Evolutionary conservation across 2,329 filamentous ascomycete species (phyloP).

Genomic region (Didymella glomerata): DNA sequence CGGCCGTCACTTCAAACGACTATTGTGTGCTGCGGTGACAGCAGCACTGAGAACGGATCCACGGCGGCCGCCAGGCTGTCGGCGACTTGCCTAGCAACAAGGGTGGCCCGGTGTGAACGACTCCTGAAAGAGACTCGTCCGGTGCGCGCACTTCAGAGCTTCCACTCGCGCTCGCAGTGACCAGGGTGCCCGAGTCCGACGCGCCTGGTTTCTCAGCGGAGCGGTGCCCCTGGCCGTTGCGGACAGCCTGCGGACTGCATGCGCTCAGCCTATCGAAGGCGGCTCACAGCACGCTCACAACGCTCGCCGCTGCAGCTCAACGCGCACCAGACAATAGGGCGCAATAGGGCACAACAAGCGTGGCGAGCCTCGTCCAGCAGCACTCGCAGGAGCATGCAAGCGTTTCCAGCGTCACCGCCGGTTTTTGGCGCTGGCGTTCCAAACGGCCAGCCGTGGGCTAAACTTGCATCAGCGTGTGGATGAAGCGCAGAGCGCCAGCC

Average conservation of each 20-base stretch:
- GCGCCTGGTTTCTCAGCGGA: constrained; percentile 15
- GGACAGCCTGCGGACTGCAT: constrained; percentile 13
- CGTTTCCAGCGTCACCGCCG: constrained; percentile 29
- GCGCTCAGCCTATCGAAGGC: constrained; percentile 10
- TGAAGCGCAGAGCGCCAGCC: constrained; percentile 19
- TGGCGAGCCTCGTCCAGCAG: constrained; percentile 24
- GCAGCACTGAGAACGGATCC: constrained; percentile 6
- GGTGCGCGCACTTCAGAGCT: constrained; percentile 27
- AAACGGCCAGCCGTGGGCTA: constrained; percentile 34
- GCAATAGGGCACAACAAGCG: constrained; percentile 13
- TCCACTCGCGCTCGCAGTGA: constrained; percentile 12
- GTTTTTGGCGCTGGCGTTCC: constrained; percentile 31
- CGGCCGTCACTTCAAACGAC: constrained; percentile 30
- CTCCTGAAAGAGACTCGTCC: constrained; percentile 30
- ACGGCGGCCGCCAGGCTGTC: constrained; percentile 25
- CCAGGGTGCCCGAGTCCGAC: constrained; percentile 21
- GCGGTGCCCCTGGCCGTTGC: constrained; percentile 17
- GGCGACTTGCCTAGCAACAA: constrained; percentile 32
- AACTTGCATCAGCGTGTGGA: constrained; percentile 27
- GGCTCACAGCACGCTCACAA: neutral
- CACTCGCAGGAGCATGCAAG: constrained; percentile 26
- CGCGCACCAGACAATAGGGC: constrained; percentile 7
- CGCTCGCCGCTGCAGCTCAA: neutral
- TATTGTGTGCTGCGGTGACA: constrained; percentile 21
- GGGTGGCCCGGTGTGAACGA: constrained; percentile 32